Evolutionary conservation across 1,284 basidiomycete genomes (phyloP).

Genomic region (Earliella scabrosa): DNA sequence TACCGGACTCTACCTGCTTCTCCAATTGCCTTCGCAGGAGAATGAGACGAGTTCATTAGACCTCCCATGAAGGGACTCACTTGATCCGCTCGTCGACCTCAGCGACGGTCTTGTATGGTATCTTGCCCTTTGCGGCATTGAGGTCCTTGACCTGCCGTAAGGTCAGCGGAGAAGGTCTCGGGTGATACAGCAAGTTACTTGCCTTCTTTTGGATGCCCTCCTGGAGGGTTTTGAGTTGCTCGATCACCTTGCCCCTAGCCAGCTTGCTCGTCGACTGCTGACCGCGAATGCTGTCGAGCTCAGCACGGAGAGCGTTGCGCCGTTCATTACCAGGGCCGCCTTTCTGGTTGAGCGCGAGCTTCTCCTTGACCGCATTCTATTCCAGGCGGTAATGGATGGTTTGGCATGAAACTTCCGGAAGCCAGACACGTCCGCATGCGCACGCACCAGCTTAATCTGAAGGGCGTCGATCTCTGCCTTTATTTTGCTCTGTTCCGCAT

Average conservation of each 20-base stretch:
- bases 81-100: conserved; percentile 90
- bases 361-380: conserved; percentile 80
- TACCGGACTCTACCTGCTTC: conserved; percentile 90
- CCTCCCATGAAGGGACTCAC: conserved; percentile 48
- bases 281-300: conserved; percentile 82
- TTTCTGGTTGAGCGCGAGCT: conserved; percentile 71
- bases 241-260: conserved; percentile 76
- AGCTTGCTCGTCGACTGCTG: conserved; percentile 85
- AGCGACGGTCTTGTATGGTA: conserved; percentile 83
- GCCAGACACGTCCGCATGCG: neutral
- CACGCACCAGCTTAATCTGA: conserved; percentile 80
- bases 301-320: conserved; percentile 74
- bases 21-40: conserved; percentile 67
- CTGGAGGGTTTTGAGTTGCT: conserved; percentile 84
- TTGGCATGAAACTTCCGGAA: conserved; percentile 10
- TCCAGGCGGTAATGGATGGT: neutral
- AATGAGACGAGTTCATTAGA: conserved; percentile 9
- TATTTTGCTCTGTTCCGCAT: conserved; percentile 83
- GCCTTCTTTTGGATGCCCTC: conserved; percentile 88
- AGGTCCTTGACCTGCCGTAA: conserved; percentile 81
- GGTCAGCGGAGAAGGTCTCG: neutral
- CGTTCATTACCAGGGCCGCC: conserved; percentile 71
- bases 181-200: conserved; percentile 12
- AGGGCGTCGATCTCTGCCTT: conserved; percentile 84
- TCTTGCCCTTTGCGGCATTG: conserved; percentile 82